Conservation (phyloP, 257 asterid genomes). For the Solanum chmielewskii region DNA sequence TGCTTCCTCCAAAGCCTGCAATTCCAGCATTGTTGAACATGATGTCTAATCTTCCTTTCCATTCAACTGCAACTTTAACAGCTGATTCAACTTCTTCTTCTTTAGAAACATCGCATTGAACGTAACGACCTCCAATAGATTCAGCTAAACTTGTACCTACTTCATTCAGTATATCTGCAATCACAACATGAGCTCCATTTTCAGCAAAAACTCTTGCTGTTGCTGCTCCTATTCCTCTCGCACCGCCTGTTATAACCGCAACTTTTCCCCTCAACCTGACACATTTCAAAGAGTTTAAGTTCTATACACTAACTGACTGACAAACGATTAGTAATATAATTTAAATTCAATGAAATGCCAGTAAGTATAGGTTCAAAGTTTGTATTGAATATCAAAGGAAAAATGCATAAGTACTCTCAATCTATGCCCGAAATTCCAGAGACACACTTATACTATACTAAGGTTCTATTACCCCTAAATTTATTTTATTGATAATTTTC, state of each 20-base stretch:
- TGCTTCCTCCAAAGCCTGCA: background rate
- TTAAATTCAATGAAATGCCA: background rate
- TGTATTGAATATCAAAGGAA: background rate
- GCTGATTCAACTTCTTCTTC: background rate
- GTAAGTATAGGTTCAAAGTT: background rate
- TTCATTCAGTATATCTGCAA: background rate
- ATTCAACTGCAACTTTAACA: background rate
- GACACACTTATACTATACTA: no score
- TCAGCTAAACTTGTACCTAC: background rate
- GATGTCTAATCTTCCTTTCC: background rate
- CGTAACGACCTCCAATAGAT: background rate
- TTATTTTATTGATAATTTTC: no score
- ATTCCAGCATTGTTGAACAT: slow-evolving; percentile 1
- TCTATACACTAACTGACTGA: no score
- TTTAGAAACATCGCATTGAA: background rate
- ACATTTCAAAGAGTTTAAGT: background rate
- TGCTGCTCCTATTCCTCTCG: background rate
- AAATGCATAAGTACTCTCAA: no score
- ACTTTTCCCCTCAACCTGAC: background rate
- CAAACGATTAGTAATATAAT: no score
- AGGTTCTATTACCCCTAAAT: no score
- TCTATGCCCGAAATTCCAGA: no score
- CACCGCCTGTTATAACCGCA: background rate
- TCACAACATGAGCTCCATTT: background rate
- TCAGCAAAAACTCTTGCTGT: background rate